Conservation (phyloP, 495 filamentous ascomycete species). For the Neohortaea acidophila region DNA sequence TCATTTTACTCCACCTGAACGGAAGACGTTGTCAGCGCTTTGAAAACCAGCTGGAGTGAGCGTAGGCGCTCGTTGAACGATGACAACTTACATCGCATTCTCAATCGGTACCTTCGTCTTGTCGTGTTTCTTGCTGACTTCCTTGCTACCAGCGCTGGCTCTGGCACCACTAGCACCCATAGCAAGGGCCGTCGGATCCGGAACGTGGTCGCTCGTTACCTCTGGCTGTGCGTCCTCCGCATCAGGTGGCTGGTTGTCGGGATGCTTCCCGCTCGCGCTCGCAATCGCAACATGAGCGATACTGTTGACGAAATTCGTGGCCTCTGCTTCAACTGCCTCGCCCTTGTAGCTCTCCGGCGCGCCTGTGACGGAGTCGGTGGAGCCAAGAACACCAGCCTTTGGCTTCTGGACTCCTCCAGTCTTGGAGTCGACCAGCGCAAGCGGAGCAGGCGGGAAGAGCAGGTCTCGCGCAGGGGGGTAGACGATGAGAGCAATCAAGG, state of each 20-base stretch:
- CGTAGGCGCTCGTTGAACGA: no score
- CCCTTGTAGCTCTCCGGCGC: constrained; percentile 74
- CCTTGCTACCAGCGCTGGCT: constrained; percentile 32
- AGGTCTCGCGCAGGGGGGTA: constrained; percentile 46
- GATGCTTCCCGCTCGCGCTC: constrained; percentile 55
- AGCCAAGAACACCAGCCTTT: constrained; percentile 52
- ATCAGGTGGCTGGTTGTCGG: constrained; percentile 25
- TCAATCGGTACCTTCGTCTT: constrained; percentile 78
- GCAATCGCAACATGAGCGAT: constrained; percentile 60
- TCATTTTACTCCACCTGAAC: constrained; percentile 59
- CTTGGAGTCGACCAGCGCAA: constrained; percentile 46
- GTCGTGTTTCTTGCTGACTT: constrained; percentile 41
- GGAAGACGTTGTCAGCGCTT: no score
- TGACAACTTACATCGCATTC: constrained; percentile 57
- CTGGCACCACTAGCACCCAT: constrained; percentile 43
- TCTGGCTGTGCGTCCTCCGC: constrained; percentile 18
- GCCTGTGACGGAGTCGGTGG: constrained; percentile 63
- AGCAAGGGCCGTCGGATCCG: constrained; percentile 46
- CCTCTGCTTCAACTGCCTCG: constrained; percentile 76
- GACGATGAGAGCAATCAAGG: constrained; percentile 49
- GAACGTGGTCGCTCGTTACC: constrained; percentile 34
- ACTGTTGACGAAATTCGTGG: constrained; percentile 62
- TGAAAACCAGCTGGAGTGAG: no score
- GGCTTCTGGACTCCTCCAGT: constrained; percentile 56
- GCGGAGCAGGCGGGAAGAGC: constrained; percentile 61